Percentiles rank a stretch among this genome's conserved stretches.
Conservation (phyloP, 129 eudicot species). For the Logfia minima region DNA sequence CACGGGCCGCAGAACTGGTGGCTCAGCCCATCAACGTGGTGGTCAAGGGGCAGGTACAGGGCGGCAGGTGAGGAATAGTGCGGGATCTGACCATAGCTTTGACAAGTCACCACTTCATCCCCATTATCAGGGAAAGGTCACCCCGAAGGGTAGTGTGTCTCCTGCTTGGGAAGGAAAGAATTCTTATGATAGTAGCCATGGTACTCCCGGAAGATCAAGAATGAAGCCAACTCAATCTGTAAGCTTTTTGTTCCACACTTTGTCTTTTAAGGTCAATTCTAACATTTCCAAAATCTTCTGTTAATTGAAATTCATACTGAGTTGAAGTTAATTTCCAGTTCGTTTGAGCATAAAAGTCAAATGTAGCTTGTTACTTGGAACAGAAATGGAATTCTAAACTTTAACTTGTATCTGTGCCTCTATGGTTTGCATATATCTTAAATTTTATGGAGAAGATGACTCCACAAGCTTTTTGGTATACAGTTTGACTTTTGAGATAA, state of each 20-base stretch:
- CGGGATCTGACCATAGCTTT: constrained; percentile 69
- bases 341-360: constrained; percentile 3
- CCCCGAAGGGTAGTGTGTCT: constrained; percentile 48
- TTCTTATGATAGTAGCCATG: constrained; percentile 63
- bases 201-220: constrained; percentile 58
- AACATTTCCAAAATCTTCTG: background rate
- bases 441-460: background rate
- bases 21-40: constrained; percentile 45
- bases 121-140: constrained; percentile 50
- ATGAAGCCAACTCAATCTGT: constrained; percentile 63
- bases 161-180: constrained; percentile 36
- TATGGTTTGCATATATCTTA: too few relatives aligned
- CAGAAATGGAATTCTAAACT: background rate
- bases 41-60: constrained; percentile 55
- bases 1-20: constrained; percentile 37
- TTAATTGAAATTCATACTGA: background rate
- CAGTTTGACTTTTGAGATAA: background rate
- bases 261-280: constrained; percentile 9
- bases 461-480: background rate
- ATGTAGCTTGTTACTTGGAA: constrained; percentile 13
- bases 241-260: constrained; percentile 34
- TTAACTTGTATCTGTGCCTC: background rate
- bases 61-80: constrained; percentile 49
- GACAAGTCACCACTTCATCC: constrained; percentile 85
- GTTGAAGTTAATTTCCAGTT: background rate